Evolutionary conservation across 371 early-diverging fungal genomes (phyloP).

Genomic region (Circinella minor): DNA sequence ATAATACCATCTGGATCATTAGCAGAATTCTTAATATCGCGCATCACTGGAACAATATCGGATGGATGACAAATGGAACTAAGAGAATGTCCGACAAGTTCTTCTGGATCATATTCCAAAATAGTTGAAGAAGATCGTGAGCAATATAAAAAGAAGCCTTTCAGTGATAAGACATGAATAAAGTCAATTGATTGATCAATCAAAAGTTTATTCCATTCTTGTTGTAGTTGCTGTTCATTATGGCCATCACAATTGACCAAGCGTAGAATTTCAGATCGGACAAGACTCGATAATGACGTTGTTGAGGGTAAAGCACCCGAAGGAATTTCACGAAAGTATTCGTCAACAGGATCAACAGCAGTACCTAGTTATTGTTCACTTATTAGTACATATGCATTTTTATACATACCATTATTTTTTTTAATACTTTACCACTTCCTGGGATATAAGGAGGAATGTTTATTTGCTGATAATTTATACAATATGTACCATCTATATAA

Average conservation of each 20-base stretch:
- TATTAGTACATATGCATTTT: too few species aligned
- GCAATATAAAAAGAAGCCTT: slow-evolving; percentile 64
- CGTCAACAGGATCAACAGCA: slow-evolving; percentile 16
- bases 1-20: slow-evolving; percentile 38
- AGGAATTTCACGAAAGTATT: slow-evolving; percentile 17
- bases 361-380: neutral
- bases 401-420: too few species aligned
- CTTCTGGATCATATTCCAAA: slow-evolving; percentile 54
- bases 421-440: neutral
- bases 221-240: slow-evolving; percentile 29
- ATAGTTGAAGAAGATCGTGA: slow-evolving; percentile 42
- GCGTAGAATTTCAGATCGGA: slow-evolving; percentile 6
- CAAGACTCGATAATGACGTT: neutral
- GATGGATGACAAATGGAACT: slow-evolving; percentile 66
- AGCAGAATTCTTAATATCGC: slow-evolving; percentile 57
- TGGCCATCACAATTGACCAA: slow-evolving; percentile 12
- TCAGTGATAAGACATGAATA: slow-evolving; percentile 63
- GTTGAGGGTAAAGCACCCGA: neutral
- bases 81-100: slow-evolving; percentile 56
- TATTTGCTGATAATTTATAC: slow-evolving; percentile 53
- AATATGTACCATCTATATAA: slow-evolving; percentile 45
- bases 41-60: slow-evolving; percentile 66
- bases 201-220: slow-evolving; percentile 33
- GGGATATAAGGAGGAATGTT: slow-evolving; percentile 39
- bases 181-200: slow-evolving; percentile 51